phyloP scores from a whole-genome alignment of 768 basidiomycete species.

The Auriscalpium vulgare region DNA sequence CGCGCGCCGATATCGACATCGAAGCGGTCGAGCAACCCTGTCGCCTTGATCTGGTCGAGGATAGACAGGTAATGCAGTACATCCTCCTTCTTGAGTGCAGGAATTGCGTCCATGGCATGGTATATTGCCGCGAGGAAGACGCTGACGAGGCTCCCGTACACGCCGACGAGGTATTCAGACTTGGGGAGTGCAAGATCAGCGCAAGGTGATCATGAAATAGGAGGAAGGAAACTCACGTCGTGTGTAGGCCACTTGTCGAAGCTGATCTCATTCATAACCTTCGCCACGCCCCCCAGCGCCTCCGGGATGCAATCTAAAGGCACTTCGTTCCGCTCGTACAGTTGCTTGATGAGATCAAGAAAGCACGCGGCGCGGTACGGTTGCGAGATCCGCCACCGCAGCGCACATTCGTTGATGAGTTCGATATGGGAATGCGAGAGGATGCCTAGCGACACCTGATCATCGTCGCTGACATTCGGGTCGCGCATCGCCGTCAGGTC shows the following conservation, averaged over 20 bases:
- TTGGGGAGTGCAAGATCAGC: slow-evolving; percentile 19
- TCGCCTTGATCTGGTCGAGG: slow-evolving; percentile 64
- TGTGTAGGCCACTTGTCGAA: slow-evolving; percentile 69
- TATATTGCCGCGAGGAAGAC: slow-evolving; percentile 81
- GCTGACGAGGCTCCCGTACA: slow-evolving; percentile 74
- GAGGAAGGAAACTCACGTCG: slow-evolving; percentile 54
- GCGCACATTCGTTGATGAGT: slow-evolving; percentile 79
- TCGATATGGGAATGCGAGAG: slow-evolving; percentile 72
- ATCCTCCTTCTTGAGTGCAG: slow-evolving; percentile 65
- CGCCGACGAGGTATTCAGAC: slow-evolving; percentile 60
- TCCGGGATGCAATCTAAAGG: slow-evolving; percentile 94
- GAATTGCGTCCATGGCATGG: slow-evolving; percentile 72
- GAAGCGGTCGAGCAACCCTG: slow-evolving; percentile 63
- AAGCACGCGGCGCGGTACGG: slow-evolving; percentile 74
- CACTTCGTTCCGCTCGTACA: slow-evolving; percentile 84
- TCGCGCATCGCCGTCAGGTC: slow-evolving; percentile 89
- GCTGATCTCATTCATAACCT: slow-evolving; percentile 62
- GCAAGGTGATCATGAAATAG: slow-evolving; percentile 5
- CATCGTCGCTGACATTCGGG: slow-evolving; percentile 86
- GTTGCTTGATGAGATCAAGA: slow-evolving; percentile 75
- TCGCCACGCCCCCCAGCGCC: slow-evolving; percentile 66
- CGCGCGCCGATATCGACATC: slow-evolving; percentile 67
- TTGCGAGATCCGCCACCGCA: slow-evolving; percentile 84
- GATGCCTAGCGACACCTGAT: slow-evolving; percentile 92
- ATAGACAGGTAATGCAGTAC: slow-evolving; percentile 57